Conservation (phyloP, 176 grass and related monocot genomes). For the Aegilops umbellulata region DNA sequence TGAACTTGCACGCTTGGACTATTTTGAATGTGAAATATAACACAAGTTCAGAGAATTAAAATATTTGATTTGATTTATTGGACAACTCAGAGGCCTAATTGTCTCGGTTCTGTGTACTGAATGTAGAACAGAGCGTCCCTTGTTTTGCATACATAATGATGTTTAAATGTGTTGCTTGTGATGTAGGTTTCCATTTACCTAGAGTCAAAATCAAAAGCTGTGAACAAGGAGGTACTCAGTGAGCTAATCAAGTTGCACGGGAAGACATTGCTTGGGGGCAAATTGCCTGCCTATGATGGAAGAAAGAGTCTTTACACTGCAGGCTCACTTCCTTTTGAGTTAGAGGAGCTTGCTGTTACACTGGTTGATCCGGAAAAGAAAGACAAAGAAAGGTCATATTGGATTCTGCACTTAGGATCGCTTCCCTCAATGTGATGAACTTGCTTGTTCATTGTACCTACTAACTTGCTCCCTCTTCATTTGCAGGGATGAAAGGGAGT, state of each 20-base stretch:
- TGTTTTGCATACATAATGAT: neutral
- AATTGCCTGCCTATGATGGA: slow-evolving; percentile 77
- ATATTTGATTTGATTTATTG: neutral
- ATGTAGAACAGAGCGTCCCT: neutral
- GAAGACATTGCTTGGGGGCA: slow-evolving; percentile 44
- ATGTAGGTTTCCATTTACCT: slow-evolving; percentile 58
- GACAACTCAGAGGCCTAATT: neutral
- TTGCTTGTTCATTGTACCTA: neutral
- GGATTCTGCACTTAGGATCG: neutral
- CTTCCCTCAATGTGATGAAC: neutral
- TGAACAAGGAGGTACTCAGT: slow-evolving; percentile 48
- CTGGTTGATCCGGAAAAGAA: slow-evolving; percentile 52
- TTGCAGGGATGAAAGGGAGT: slow-evolving; percentile 58
- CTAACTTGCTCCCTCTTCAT: neutral
- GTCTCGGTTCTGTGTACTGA: neutral
- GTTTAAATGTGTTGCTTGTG: neutral
- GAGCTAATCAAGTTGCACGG: slow-evolving; percentile 60
- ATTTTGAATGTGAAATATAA: neutral
- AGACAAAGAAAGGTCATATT: slow-evolving; percentile 41
- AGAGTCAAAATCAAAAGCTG: slow-evolving; percentile 54
- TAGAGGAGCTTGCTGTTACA: slow-evolving; percentile 59
- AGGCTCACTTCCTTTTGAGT: slow-evolving; percentile 72
- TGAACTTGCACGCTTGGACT: neutral
- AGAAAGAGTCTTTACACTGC: slow-evolving; percentile 89
- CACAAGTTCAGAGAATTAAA: too few relatives aligned